A percentile compares a stretch with the other conserved stretches of the same genome.
Conservation (phyloP, 257 asterid genomes). For the Leonotis leonurus region DNA sequence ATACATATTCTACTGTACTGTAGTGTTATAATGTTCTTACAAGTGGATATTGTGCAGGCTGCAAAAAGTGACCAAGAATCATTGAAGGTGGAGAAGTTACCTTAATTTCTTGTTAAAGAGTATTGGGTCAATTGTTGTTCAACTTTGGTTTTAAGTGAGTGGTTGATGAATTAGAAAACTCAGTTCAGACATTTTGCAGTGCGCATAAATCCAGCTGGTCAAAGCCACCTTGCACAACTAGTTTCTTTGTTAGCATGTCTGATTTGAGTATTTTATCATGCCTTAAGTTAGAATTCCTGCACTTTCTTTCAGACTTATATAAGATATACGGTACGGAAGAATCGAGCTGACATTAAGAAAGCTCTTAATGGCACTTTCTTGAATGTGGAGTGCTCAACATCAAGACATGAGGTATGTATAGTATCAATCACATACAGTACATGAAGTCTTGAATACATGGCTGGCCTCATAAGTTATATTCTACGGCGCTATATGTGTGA, state of each 20-base stretch:
- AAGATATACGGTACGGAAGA: slow-evolving; percentile 48
- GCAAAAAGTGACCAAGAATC: slow-evolving; percentile 29
- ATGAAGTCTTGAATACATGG: slow-evolving; percentile 3
- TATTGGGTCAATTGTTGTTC: background rate
- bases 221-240: background rate
- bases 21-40: slow-evolving; percentile 11
- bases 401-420: slow-evolving; percentile 44
- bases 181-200: background rate
- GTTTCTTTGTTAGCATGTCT: background rate
- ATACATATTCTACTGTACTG: slow-evolving; percentile 6
- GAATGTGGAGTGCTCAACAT: slow-evolving; percentile 38
- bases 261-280: background rate
- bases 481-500: background rate
- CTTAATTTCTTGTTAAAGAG: background rate
- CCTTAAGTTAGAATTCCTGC: background rate
- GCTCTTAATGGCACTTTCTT: slow-evolving; percentile 53
- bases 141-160: background rate
- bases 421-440: background rate
- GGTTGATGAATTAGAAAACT: background rate
- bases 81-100: slow-evolving; percentile 38
- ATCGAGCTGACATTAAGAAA: slow-evolving; percentile 61
- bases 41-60: slow-evolving; percentile 42
- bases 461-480: background rate
- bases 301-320: slow-evolving; percentile 41
- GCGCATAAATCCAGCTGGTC: background rate